Evolutionary conservation across 225 moss, liverwort and hornwort genomes (phyloP).

Genomic region (Straminergon stramineum): DNA sequence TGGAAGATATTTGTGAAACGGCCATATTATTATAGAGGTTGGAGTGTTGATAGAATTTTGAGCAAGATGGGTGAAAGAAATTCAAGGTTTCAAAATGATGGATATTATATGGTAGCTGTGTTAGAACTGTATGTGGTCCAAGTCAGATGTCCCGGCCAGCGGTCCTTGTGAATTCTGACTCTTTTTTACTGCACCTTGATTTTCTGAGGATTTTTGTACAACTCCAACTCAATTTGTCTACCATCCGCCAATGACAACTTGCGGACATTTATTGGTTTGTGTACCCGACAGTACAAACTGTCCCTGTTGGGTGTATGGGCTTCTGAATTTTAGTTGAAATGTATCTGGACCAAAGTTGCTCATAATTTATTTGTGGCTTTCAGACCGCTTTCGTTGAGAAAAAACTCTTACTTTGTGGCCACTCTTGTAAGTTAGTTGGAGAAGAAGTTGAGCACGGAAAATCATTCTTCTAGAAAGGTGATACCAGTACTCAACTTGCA

Average conservation of each 20-base stretch:
- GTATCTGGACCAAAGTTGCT: not conserved
- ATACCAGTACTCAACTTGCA: accelerated
- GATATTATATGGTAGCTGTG: not conserved
- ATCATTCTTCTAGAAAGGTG: not conserved
- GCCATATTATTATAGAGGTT: not conserved
- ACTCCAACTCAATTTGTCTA: not conserved
- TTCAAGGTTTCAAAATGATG: not conserved
- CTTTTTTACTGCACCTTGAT: not conserved
- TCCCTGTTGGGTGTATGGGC: not conserved
- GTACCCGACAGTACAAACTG: not conserved
- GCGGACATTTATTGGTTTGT: not conserved
- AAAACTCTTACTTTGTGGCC: not conserved
- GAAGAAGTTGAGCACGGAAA: not conserved
- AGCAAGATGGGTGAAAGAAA: not conserved
- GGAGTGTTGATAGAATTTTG: not conserved
- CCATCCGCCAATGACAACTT: not conserved
- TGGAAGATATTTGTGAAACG: too few species aligned
- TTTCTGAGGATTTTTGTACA: not conserved
- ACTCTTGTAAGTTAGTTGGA: not conserved
- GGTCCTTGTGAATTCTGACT: not conserved
- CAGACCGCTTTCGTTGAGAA: not conserved
- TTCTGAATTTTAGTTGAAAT: not conserved
- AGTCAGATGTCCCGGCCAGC: too few species aligned
- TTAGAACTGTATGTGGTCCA: not conserved
- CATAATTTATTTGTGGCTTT: not conserved